Evolutionary conservation across 2,329 filamentous ascomycete species (phyloP), one percentile per base, ranked within the genome.

Genomic region (Drechmeria coniospora): DNA sequence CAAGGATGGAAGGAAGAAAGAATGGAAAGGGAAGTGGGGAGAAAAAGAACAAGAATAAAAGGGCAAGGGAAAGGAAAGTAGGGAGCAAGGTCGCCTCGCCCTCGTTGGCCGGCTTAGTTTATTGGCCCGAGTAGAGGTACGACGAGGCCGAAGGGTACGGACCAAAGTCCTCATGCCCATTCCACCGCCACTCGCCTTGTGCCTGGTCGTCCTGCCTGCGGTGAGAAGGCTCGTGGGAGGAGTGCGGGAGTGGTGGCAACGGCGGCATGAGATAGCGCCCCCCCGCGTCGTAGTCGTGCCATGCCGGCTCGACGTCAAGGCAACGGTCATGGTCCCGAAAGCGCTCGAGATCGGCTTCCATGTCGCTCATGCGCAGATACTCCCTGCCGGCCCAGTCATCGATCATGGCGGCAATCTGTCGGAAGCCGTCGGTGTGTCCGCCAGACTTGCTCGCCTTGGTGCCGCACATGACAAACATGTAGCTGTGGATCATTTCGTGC

Each of bases 401-500:
- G 30, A 77, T 71, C n/a, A 67, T 49, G 15, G 51, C 52, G 16
- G 70, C 71, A 35, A 77, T 75, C 25, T 54, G 54, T 16, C 57
- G 54, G 39, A 77, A 77, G 2, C 68, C 72, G 2, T 54, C 44
- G 2, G 72, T 76, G 37, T 77, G 72, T 1, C 72, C 72, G 8
- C 69, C 70, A 23, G 59, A 54, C 15, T 57, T 50, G 20, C 61
- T 53, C 0, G 70, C 70, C 23, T 61, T 56, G 43, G 71, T 65
- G 4, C 72, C 72, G 38, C 69, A 74, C 28, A 53, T 57, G 31
- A 77, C 63, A 37, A 77, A 77, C 11, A 77, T 53, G 41, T 74
- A 77, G 47, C 70, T 71, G 49, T 77, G 72, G 26, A 77, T 71
- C 38, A 76, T 61, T 48, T 78, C 73, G 42, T 77, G 73, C 25